A percentile compares a stretch with the other conserved stretches of the same genome.
These are phyloP conservation scores for Gracilaria domingensis DNA, from an alignment of 23 red algal genomes.

Conservation along the genomic window DNA sequence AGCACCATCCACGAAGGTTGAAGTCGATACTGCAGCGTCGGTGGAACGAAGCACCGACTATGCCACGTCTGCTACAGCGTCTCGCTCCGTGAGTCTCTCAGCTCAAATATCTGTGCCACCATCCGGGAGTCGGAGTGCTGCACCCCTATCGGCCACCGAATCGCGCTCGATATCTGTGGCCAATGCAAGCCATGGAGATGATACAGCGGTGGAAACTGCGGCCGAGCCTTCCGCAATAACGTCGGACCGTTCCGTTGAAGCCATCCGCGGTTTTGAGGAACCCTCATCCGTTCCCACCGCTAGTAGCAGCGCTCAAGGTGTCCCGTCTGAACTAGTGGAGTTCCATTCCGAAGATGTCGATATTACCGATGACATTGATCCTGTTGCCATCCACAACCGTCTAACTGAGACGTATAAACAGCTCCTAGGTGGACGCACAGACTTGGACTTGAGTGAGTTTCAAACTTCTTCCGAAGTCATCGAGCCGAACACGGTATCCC, in stretches of 20 bases:
- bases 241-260: constrained; percentile 16
- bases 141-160: background rate
- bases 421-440: constrained; percentile 1
- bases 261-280: background rate
- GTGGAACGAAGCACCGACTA: background rate
- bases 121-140: background rate
- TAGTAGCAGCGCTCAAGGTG: background rate
- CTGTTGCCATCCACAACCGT: constrained; percentile 27
- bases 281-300: constrained; percentile 24
- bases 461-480: constrained; percentile 16
- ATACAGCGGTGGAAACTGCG: background rate
- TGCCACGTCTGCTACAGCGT: background rate
- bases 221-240: constrained; percentile 31
- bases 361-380: constrained; percentile 13
- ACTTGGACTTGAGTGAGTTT: background rate
- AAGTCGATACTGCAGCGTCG: background rate
- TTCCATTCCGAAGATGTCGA: constrained; percentile 13
- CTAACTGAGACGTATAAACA: constrained; percentile 25
- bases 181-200: constrained; percentile 18
- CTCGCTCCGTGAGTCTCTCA: constrained; percentile 9
- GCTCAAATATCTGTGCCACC: background rate
- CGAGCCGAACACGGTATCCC: background rate
- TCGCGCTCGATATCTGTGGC: background rate
- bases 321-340: constrained; percentile 4
- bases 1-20: background rate